Percentiles rank a stretch among this genome's conserved stretches.
Evolutionary conservation across 179 eudicot species (phyloP).

Genomic region (Beta macrorhiza): DNA sequence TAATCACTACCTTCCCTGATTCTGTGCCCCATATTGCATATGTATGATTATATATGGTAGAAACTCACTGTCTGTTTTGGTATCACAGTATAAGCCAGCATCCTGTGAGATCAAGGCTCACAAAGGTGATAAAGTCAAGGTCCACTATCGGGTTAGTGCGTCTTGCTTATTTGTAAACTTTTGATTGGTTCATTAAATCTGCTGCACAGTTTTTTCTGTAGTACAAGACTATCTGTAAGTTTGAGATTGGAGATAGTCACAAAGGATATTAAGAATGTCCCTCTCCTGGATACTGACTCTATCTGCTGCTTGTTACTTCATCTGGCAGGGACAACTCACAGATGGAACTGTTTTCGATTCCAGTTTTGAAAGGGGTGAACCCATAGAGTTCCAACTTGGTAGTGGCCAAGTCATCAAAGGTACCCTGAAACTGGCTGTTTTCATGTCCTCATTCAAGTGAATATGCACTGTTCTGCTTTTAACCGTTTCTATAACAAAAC

Average conservation of each 20-base stretch:
- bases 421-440: constrained; percentile 13
- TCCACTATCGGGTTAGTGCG: constrained; percentile 85
- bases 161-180: not conserved
- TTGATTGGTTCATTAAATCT: not conserved
- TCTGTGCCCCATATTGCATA: not conserved
- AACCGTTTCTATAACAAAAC: not conserved
- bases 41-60: not conserved
- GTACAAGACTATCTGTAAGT: not conserved
- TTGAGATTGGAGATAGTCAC: not conserved
- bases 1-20: not conserved
- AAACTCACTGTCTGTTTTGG: constrained; percentile 12
- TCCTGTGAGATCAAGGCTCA: constrained; percentile 90
- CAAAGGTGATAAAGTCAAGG: constrained; percentile 85
- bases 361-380: constrained; percentile 93
- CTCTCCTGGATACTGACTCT: not conserved
- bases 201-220: not conserved
- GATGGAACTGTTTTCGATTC: constrained; percentile 97
- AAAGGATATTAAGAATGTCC: not conserved
- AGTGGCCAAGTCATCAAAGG: constrained; percentile 96
- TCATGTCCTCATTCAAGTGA: constrained; percentile 1
- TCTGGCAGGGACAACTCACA: constrained; percentile 69
- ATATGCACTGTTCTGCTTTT: not conserved
- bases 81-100: constrained; percentile 71
- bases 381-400: constrained; percentile 92
- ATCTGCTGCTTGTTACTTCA: not conserved